phyloP scores from a whole-genome alignment of 805 yeast genomes.

The Scheffersomyces coipomensis region DNA sequence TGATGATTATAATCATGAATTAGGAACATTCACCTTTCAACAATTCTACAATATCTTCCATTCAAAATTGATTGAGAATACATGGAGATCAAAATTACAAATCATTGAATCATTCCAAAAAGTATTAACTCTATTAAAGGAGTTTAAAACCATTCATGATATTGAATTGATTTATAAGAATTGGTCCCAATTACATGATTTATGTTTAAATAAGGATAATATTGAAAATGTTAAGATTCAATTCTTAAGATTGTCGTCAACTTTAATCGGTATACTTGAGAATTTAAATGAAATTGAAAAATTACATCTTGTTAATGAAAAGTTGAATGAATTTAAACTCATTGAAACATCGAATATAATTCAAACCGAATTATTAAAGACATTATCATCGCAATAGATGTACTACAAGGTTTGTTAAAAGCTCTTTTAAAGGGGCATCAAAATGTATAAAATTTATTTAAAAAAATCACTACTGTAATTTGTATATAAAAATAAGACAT shows the following conservation, averaged over 20 bases:
- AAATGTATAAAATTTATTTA: too few relatives aligned
- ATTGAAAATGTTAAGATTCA: slow-evolving; percentile 63
- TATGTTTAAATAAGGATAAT: slow-evolving; percentile 36
- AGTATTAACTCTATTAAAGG: slow-evolving; percentile 11
- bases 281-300: slow-evolving; percentile 10
- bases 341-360: slow-evolving; percentile 51
- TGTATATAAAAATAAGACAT: too few relatives aligned
- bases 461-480: too few relatives aligned
- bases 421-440: too few relatives aligned
- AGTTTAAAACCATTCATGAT: slow-evolving; percentile 6
- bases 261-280: slow-evolving; percentile 15
- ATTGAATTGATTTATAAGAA: slow-evolving; percentile 16
- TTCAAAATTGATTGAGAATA: slow-evolving; percentile 29
- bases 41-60: slow-evolving; percentile 19
- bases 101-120: slow-evolving; percentile 39
- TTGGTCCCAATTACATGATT: slow-evolving; percentile 20
- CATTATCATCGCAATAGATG: too few relatives aligned
- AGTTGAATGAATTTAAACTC: slow-evolving; percentile 13
- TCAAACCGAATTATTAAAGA: slow-evolving; percentile 23
- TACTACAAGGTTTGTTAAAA: too few relatives aligned
- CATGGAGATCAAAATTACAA: slow-evolving; percentile 63
- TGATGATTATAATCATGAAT: slow-evolving; percentile 10
- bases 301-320: slow-evolving; percentile 9
- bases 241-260: slow-evolving; percentile 31
- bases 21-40: slow-evolving; percentile 26